Percentiles rank a stretch among this genome's conserved stretches.
phyloP scores from a whole-genome alignment of 2,329 filamentous ascomycete species.

The Diaporthe ampelina region DNA sequence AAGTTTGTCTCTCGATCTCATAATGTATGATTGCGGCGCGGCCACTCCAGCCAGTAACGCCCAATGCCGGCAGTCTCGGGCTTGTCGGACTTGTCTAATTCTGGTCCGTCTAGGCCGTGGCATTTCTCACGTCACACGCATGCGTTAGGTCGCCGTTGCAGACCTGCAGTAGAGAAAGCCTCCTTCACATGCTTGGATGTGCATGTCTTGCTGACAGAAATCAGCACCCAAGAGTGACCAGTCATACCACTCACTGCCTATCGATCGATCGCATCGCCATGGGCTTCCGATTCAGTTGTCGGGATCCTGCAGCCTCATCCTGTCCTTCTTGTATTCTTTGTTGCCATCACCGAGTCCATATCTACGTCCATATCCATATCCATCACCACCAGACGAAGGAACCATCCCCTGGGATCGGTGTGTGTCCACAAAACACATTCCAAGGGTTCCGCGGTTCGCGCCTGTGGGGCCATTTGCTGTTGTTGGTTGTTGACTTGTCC shows the following conservation, averaged over 20 bases:
- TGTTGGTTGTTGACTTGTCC: slow-evolving; percentile 29
- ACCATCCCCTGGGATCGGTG: neutral
- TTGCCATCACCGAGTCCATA: too few species aligned
- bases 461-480: neutral
- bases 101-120: slow-evolving; percentile 6
- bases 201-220: neutral
- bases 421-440: neutral
- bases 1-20: too few species aligned
- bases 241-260: neutral
- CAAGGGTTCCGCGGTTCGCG: neutral
- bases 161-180: neutral
- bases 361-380: neutral
- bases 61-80: slow-evolving; percentile 8
- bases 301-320: slow-evolving; percentile 1
- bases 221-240: slow-evolving; percentile 1
- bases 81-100: neutral
- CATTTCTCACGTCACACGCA: slow-evolving; percentile 12
- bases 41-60: neutral
- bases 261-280: slow-evolving; percentile 20
- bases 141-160: neutral
- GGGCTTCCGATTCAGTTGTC: slow-evolving; percentile 8
- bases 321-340: neutral
- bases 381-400: neutral
- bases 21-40: neutral
- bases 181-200: slow-evolving; percentile 1